phyloP scores from a whole-genome alignment of 192 early-diverging fungal species.

The Entomortierella beljakovae region DNA sequence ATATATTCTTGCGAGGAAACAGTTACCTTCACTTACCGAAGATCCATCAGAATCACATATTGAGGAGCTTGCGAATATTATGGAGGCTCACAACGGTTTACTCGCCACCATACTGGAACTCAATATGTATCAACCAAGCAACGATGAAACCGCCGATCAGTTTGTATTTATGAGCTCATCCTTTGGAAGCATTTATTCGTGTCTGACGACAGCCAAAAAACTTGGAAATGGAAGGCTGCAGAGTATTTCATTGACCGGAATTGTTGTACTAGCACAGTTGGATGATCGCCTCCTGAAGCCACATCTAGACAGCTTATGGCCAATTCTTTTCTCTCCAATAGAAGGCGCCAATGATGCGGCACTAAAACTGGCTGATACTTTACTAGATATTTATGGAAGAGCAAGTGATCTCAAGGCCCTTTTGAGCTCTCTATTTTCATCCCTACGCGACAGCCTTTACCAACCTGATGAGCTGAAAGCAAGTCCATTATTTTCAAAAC shows the following conservation, averaged over 20 bases:
- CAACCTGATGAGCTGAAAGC: constrained; percentile 10
- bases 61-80: constrained; percentile 24
- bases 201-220: constrained; percentile 17
- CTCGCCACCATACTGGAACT: constrained; percentile 28
- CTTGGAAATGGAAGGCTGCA: constrained; percentile 20
- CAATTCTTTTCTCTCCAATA: constrained; percentile 25
- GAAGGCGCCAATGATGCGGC: constrained; percentile 18
- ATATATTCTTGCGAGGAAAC: constrained; percentile 32
- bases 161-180: constrained; percentile 52
- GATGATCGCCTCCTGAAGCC: constrained; percentile 48
- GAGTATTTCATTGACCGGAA: constrained; percentile 34
- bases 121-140: constrained; percentile 53
- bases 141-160: constrained; percentile 42
- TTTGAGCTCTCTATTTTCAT: constrained; percentile 27
- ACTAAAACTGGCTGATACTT: constrained; percentile 25
- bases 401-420: constrained; percentile 41
- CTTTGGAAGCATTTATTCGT: constrained; percentile 28
- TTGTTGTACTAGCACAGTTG: constrained; percentile 32
- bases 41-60: constrained; percentile 5
- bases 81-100: constrained; percentile 33
- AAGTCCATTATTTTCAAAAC: constrained; percentile 31
- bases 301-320: constrained; percentile 49
- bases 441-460: background rate
- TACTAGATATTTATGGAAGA: constrained; percentile 47
- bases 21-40: constrained; percentile 22